phyloP scores from a whole-genome alignment of 2,329 filamentous ascomycete genomes.

The Pseudocercospora crystallina region DNA sequence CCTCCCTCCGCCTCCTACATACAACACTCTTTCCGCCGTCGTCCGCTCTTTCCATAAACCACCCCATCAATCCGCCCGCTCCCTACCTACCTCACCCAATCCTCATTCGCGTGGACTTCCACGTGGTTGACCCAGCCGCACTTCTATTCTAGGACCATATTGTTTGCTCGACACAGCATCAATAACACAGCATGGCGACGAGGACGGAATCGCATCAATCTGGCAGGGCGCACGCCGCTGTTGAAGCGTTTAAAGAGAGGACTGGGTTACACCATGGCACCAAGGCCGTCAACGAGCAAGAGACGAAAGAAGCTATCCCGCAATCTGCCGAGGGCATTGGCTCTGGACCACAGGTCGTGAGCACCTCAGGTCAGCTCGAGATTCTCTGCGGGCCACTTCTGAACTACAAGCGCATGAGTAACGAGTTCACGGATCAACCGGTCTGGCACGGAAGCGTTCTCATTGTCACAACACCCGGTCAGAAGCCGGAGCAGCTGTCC shows the following conservation, averaged over 20 bases:
- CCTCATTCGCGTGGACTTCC: no score
- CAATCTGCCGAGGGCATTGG: slow-evolving; percentile 39
- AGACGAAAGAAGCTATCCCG: slow-evolving; percentile 16
- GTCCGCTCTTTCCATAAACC: neutral
- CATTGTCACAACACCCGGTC: slow-evolving; percentile 74
- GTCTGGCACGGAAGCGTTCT: slow-evolving; percentile 84
- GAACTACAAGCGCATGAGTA: slow-evolving; percentile 75
- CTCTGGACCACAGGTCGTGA: slow-evolving; percentile 43
- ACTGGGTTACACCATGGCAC: slow-evolving; percentile 13
- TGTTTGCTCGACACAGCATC: slow-evolving; percentile 1
- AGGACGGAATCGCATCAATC: neutral
- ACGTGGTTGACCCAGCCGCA: no score
- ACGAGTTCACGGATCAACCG: slow-evolving; percentile 43
- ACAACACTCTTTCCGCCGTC: neutral
- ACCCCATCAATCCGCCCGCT: neutral
- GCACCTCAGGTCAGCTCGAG: slow-evolving; percentile 48
- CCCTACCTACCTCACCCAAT: no score
- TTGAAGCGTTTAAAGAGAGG: slow-evolving; percentile 12
- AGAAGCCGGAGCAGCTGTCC: slow-evolving; percentile 60
- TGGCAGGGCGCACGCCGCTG: slow-evolving; percentile 10
- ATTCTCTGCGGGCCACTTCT: slow-evolving; percentile 71
- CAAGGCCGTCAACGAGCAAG: slow-evolving; percentile 6
- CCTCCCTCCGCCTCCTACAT: neutral
- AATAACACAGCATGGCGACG: neutral
- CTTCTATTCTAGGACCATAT: no score